phyloP scores from a whole-genome alignment of 2,329 filamentous ascomycete genomes.

The Trichoderma aggressivum region DNA sequence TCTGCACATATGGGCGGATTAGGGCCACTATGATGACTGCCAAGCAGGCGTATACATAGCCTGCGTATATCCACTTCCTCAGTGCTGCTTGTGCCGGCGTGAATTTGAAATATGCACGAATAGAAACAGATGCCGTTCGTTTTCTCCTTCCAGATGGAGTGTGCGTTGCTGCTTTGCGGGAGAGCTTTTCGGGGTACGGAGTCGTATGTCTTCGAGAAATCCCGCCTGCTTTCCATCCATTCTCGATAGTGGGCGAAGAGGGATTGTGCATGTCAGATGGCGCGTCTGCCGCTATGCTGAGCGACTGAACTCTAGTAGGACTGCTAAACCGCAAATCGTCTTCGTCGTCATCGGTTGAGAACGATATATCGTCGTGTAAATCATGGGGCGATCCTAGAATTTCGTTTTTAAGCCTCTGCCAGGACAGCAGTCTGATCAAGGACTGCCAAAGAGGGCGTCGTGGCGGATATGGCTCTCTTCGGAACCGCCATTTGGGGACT shows the following conservation, averaged over 20 bases:
- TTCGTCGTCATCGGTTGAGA: conserved; percentile 34
- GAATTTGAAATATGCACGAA: conserved; percentile 73
- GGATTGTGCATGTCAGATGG: conserved; percentile 19
- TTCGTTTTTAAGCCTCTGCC: conserved; percentile 46
- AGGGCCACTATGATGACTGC: conserved; percentile 64
- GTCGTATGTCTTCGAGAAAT: conserved; percentile 50
- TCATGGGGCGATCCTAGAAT: conserved; percentile 32
- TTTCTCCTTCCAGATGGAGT: conserved; percentile 65
- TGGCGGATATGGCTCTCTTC: conserved; percentile 46
- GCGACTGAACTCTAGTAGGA: conserved; percentile 30
- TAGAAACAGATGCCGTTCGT: conserved; percentile 58
- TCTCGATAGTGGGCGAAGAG: conserved; percentile 22
- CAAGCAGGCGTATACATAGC: conserved; percentile 70
- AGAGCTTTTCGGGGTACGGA: conserved; percentile 39
- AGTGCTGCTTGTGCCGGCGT: conserved; percentile 73
- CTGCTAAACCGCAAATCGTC: conserved; percentile 22
- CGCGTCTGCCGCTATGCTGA: conserved; percentile 24
- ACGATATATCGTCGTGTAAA: conserved; percentile 32
- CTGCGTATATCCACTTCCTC: conserved; percentile 81
- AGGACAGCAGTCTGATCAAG: conserved; percentile 42
- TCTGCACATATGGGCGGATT: conserved; percentile 66
- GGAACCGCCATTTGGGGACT: conserved; percentile 88
- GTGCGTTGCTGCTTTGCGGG: conserved; percentile 43
- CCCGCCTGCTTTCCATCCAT: conserved; percentile 22
- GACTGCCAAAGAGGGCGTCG: conserved; percentile 37